phyloP scores from a whole-genome alignment of 2,329 filamentous ascomycete genomes.

The Fusarium papillatum region DNA sequence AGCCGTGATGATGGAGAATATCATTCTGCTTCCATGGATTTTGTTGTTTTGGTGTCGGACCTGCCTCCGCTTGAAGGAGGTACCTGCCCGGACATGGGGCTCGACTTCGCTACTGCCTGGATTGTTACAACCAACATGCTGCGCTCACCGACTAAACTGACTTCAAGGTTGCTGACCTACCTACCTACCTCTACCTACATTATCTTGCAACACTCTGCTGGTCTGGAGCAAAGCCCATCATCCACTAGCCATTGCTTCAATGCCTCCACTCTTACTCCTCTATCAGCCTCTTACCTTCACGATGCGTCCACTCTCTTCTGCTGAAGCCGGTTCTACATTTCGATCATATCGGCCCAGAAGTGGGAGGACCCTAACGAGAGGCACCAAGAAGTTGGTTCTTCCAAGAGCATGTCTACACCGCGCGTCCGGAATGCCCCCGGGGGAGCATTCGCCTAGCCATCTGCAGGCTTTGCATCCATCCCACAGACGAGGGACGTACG shows the following conservation, averaged over 20 bases:
- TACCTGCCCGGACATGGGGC: not conserved
- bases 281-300: not conserved
- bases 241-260: not conserved
- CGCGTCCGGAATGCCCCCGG: not conserved
- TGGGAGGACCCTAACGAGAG: not conserved
- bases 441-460: not conserved
- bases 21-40: not conserved
- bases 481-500: not conserved
- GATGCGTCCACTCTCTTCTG: not conserved
- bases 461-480: not conserved
- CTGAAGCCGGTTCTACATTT: not conserved
- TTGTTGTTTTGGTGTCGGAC: not conserved
- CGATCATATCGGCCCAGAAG: not conserved
- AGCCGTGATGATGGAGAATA: not conserved
- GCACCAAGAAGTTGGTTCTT: conserved; percentile 6
- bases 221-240: not conserved
- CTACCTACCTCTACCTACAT: not conserved
- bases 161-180: not conserved
- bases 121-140: not conserved
- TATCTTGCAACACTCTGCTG: not conserved
- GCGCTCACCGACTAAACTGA: conserved; percentile 6
- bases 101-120: not conserved
- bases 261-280: not conserved
- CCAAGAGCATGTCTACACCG: not conserved
- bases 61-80: not conserved